Base-by-base conservation (phyloP, 2,329 filamentous ascomycete genomes). In the Fonsecaea erecta region DNA sequence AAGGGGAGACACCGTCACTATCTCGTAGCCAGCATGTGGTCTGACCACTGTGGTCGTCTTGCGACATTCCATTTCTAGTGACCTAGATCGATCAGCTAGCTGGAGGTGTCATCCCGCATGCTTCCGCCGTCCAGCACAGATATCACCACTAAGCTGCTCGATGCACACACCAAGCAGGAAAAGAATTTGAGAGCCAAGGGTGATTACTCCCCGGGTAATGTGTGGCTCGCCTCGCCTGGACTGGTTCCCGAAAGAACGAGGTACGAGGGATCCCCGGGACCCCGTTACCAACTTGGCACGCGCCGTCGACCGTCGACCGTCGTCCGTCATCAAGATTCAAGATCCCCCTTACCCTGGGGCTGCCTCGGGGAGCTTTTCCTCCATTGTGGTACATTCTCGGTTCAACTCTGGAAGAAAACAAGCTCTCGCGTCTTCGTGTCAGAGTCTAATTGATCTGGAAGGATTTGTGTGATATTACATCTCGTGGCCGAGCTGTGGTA, bases 361-460 rank as follows among this genome's bases (percentile, higher is more conserved):
- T 26, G 40, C 40, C n/a, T 21, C 3, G 7, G n/a, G 21, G n/a
- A n/a, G 9, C 43, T 48, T 58, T 48, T 37, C 28, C 55, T 58
- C 37, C 32, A 28, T 32, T 58, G 24, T 34, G 55, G 40, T 18
- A 43, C 37, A 58, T 58, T 43, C 37, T 43, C 55, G 55, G 55
- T 43, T 32, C 55, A 51, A 58, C 12, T 48, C 43, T 12, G 16
- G 14, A 21, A 30, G 30, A 4, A n/a, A n/a, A n/a, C n/a, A n/a
- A 18, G 11, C 35, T 46, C 11, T 58, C n/a, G 54, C 54, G 16
- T 21, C 21, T 14, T 48, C 11, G 9, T 40, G 37, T 40, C 37
- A 40, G 37, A 40, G n/a, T n/a, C n/a, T n/a, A n/a, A 12, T 16
- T 40, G 5, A 40, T 8, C 37, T n/a, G 5, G 14, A n/a, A 40